Evolutionary conservation across 495 filamentous ascomycete genomes (phyloP), one percentile per base, ranked within the genome.

Genomic region (Parathielavia appendiculata): DNA sequence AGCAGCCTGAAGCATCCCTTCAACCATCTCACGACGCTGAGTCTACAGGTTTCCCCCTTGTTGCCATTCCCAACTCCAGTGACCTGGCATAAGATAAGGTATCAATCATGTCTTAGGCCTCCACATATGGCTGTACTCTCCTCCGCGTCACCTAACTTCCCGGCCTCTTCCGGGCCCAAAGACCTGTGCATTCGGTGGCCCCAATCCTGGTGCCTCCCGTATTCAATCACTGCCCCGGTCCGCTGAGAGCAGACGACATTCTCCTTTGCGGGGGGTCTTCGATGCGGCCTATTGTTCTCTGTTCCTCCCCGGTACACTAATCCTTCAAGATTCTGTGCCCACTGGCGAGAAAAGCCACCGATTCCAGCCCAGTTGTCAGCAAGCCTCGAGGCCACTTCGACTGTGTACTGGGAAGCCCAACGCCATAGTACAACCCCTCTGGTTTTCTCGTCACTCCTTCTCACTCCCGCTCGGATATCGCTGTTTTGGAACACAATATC

Each of bases 171-270:
- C 44, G 13, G 30, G 2, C 38, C 30, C 3, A 45, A 41, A 52
- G 39, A 20, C 56, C 48, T 58, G 38, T 58, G 44, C 36, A 50
- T 51, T 43, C 38, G 23, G 38, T 17, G 26, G 10, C 32, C 51
- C 43, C 35, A 3, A 17, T 23, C 10, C 20, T 10, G 26, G 23
- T 16, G 13, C 40, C 16, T 11, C 26, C 23, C n/a, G n/a, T n/a
- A 7, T 17, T 16, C 20, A 40, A 35, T 35, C 51, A 44, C 41
- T n/a, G 2, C 26, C 23, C 34, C 11, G 53, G 43, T 38, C 19
- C 32, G 10, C 17, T 5, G 23, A 38, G 16, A 23, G 12, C 6
- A 6, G 38, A 44, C 40, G 17, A 23, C 14, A 35, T 23, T 36
- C 17, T 56, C 34, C 32, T 16, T 26, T 36, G 5, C 4, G 23